Percentiles rank a stretch among this genome's conserved stretches.
These are phyloP conservation scores for Phytophthora fragariaefolia DNA, from an alignment of 352 stramenopile genomes.

Conservation along the genomic window DNA sequence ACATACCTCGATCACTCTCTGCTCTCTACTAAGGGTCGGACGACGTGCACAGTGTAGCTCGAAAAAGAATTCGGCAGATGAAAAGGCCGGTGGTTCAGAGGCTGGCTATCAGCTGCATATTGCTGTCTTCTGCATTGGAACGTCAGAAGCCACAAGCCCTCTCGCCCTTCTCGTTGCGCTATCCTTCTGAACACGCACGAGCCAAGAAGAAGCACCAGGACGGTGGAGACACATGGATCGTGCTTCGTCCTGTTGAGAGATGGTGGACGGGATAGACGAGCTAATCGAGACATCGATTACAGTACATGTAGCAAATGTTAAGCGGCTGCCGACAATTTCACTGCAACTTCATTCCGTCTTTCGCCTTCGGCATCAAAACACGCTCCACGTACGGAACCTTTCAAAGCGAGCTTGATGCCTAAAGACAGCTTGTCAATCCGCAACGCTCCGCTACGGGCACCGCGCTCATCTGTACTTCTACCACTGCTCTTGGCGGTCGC, in stretches of 20 bases:
- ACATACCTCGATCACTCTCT: no score
- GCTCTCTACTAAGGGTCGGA: no score
- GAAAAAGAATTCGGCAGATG: no score
- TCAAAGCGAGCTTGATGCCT: slow-evolving; percentile 1
- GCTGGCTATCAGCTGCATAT: no score
- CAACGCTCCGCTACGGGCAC: slow-evolving; percentile 1
- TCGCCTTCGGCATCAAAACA: slow-evolving; percentile 7
- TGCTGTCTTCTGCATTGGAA: no score
- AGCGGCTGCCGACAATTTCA: slow-evolving; percentile 12
- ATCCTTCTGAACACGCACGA: slow-evolving; percentile 22
- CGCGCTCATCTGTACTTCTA: neutral
- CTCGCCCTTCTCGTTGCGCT: neutral
- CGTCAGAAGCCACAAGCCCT: no score
- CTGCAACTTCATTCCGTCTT: slow-evolving; percentile 18
- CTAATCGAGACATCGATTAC: slow-evolving; percentile 19
- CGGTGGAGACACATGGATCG: neutral
- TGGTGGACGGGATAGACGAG: slow-evolving; percentile 24
- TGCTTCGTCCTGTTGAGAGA: slow-evolving; percentile 16
- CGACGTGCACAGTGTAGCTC: no score
- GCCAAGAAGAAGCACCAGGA: slow-evolving; percentile 6
- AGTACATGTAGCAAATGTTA: slow-evolving; percentile 11
- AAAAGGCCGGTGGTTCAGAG: no score
- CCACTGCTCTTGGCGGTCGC: neutral
- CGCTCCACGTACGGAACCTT: neutral
- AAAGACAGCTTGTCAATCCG: neutral